These are phyloP conservation scores for Ceratocystis variospora DNA, from an alignment of 2,329 filamentous ascomycete genomes.

Conservation along the genomic window DNA sequence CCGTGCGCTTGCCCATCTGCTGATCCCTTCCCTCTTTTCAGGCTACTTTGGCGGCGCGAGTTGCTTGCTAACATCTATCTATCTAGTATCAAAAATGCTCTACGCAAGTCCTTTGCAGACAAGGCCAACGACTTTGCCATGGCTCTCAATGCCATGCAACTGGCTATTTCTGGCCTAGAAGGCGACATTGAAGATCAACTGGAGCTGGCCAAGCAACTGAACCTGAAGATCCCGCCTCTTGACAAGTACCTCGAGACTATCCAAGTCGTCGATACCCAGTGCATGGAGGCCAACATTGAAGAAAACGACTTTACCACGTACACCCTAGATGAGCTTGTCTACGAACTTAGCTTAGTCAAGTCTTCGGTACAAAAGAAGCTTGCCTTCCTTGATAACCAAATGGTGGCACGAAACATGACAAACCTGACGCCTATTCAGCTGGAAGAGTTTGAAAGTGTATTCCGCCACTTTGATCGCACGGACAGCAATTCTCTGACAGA, in stretches of 20 bases:
- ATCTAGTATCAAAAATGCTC: constrained; percentile 74
- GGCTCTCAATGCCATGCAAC: constrained; percentile 83
- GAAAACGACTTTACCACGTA: constrained; percentile 99
- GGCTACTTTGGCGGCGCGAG: not conserved
- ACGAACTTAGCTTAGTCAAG: constrained; percentile 84
- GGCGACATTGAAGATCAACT: constrained; percentile 94
- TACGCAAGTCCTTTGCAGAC: constrained; percentile 86
- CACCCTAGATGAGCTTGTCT: constrained; percentile 88
- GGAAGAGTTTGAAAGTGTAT: constrained; percentile 96
- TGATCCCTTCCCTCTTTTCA: not conserved
- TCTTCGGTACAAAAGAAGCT: constrained; percentile 92
- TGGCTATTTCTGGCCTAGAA: constrained; percentile 92
- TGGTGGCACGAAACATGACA: constrained; percentile 96
- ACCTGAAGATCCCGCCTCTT: constrained; percentile 74
- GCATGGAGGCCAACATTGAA: constrained; percentile 92
- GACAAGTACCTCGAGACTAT: constrained; percentile 85
- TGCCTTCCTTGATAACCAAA: constrained; percentile 93
- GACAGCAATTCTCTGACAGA: constrained; percentile 80
- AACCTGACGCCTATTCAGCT: constrained; percentile 96
- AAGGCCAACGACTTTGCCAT: constrained; percentile 97
- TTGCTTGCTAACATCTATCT: not conserved
- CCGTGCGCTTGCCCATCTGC: too few relatives aligned
- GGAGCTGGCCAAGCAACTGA: constrained; percentile 70
- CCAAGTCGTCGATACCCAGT: constrained; percentile 71
- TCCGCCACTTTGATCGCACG: constrained; percentile 93